Percentiles rank a stretch among this genome's conserved stretches.
phyloP scores from a whole-genome alignment of 345 rosid species.

The Balakata baccata region DNA sequence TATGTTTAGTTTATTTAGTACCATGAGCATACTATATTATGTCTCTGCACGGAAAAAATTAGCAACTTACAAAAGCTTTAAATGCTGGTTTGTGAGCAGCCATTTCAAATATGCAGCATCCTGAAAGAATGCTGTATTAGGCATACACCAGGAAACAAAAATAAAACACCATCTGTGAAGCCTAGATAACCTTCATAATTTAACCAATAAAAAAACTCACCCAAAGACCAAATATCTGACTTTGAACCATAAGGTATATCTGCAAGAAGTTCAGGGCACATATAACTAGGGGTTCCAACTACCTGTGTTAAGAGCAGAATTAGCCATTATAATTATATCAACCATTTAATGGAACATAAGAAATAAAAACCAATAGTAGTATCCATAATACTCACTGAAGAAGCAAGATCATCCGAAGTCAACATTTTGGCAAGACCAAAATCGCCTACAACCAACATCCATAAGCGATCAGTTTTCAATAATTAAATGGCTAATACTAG shows the following conservation, averaged over 20 bases:
- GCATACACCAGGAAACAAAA: conserved; percentile 3
- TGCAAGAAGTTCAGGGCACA: conserved; percentile 99
- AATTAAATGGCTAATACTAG: conserved; percentile 1
- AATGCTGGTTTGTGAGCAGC: conserved; percentile 87
- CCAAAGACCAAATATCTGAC: conserved; percentile 95
- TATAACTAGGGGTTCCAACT: conserved; percentile 99
- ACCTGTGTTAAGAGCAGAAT: conserved; percentile 42
- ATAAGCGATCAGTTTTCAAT: conserved; percentile 11
- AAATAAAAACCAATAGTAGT: conserved; percentile 2
- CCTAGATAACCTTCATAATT: neutral
- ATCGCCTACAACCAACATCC: conserved; percentile 33
- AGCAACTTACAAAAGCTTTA: conserved; percentile 81
- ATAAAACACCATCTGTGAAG: neutral
- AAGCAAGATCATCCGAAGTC: conserved; percentile 93
- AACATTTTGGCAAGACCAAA: conserved; percentile 96
- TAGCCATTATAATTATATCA: conserved; percentile 2
- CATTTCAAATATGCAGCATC: conserved; percentile 99
- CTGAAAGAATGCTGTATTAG: conserved; percentile 41
- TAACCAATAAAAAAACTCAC: conserved; percentile 30
- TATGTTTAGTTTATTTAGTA: neutral
- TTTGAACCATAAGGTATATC: conserved; percentile 97
- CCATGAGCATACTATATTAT: neutral
- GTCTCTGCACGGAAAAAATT: conserved; percentile 1
- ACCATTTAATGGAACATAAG: conserved; percentile 9
- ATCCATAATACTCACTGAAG: conserved; percentile 64